phyloP scores from a whole-genome alignment of 768 basidiomycete genomes.

The Dictyophora rubrovolvata region DNA sequence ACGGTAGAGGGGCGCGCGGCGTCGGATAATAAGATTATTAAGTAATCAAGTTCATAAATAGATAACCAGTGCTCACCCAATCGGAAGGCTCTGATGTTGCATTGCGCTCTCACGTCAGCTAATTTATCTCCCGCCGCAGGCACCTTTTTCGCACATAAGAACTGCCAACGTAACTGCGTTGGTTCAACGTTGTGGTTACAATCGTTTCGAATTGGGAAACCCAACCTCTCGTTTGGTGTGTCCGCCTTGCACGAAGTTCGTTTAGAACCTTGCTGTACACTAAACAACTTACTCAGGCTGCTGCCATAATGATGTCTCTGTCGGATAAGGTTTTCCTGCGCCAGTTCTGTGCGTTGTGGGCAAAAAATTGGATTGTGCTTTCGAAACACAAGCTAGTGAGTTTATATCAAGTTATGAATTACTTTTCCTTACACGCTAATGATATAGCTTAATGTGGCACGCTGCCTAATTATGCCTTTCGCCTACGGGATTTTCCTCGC shows the following conservation, averaged over 20 bases:
- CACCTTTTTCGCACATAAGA: too few relatives aligned
- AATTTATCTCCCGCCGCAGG: too few relatives aligned
- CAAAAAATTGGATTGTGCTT: slow-evolving; percentile 70
- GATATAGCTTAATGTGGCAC: slow-evolving; percentile 46
- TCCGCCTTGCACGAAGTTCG: neutral
- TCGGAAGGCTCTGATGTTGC: neutral
- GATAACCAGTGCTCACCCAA: neutral
- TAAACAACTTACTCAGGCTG: neutral
- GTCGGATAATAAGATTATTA: too few relatives aligned
- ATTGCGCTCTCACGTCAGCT: neutral
- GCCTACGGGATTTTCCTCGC: slow-evolving; percentile 61
- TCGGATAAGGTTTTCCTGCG: slow-evolving; percentile 38
- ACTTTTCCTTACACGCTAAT: neutral
- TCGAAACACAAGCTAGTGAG: slow-evolving; percentile 56
- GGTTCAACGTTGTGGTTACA: too few relatives aligned
- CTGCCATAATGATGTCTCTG: neutral
- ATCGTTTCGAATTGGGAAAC: too few relatives aligned
- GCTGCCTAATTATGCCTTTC: slow-evolving; percentile 55
- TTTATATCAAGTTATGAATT: slow-evolving; percentile 5
- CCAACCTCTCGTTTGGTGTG: too few relatives aligned
- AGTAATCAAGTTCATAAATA: too few relatives aligned
- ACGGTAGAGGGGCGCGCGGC: too few relatives aligned
- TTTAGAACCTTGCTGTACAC: neutral
- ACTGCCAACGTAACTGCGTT: too few relatives aligned
- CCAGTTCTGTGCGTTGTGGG: slow-evolving; percentile 49